Percentiles rank a stretch among this genome's conserved stretches.
Conservation (phyloP, 2,329 filamentous ascomycete species). For the Thielaviopsis musarum region DNA sequence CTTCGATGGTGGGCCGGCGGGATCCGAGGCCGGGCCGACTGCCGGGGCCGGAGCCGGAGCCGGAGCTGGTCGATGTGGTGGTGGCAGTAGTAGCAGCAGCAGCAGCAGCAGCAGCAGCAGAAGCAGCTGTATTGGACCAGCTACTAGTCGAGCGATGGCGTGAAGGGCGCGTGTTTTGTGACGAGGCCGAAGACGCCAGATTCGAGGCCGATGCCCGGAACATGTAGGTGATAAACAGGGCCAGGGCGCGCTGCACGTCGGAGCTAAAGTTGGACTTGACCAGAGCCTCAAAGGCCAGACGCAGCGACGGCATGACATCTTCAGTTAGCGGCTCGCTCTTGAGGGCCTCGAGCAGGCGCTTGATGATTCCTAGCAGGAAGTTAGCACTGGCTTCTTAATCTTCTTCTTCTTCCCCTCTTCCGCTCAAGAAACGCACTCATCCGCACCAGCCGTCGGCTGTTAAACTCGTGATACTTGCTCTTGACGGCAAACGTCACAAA, state of each 20-base stretch:
- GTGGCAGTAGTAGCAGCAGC: constrained; percentile 24
- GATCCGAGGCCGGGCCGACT: constrained; percentile 18
- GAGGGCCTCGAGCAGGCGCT: constrained; percentile 73
- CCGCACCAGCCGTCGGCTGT: constrained; percentile 65
- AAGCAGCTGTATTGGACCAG: constrained; percentile 20
- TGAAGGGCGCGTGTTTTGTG: not conserved
- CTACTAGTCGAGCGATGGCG: constrained; percentile 3
- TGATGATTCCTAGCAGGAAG: constrained; percentile 56
- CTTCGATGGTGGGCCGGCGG: constrained; percentile 7
- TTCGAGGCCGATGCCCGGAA: constrained; percentile 45
- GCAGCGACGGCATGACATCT: constrained; percentile 58
- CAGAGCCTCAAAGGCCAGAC: constrained; percentile 62
- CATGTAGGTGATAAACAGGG: constrained; percentile 84
- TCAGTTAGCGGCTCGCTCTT: constrained; percentile 66
- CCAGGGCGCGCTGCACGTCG: constrained; percentile 71
- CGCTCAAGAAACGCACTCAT: constrained; percentile 73
- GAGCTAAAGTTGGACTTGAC: constrained; percentile 67
- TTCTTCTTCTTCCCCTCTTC: too few species aligned
- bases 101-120: constrained; percentile 23
- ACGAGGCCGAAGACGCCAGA: constrained; percentile 22
- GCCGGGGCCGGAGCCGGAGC: constrained; percentile 13
- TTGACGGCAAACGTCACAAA: constrained; percentile 77
- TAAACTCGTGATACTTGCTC: constrained; percentile 86
- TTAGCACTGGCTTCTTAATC: not conserved
- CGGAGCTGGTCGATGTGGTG: too few species aligned